Conservation (phyloP, 208 protist genomes). For the Trypanosoma vivax region DNA sequence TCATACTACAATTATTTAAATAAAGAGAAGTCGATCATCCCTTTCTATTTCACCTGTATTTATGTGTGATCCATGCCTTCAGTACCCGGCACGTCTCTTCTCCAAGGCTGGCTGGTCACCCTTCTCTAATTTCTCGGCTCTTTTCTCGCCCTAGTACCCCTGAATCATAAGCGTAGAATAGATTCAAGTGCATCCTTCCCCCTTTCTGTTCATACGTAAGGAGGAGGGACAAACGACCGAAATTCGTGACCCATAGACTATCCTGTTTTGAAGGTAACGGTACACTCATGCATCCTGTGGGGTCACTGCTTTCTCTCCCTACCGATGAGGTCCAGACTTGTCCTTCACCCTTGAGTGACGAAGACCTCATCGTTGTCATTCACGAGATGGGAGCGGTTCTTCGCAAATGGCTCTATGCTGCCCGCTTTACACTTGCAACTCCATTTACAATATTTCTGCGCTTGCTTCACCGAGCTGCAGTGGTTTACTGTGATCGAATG, state of each 20-base stretch:
- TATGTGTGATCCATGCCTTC: too few relatives aligned
- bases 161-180: too few relatives aligned
- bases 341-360: conserved; percentile 15
- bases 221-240: background rate
- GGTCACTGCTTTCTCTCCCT: conserved; percentile 36
- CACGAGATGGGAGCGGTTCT: conserved; percentile 43
- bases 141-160: too few relatives aligned
- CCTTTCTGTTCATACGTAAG: too few relatives aligned
- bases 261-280: too few relatives aligned
- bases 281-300: conserved; percentile 31
- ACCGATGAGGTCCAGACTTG: conserved; percentile 34
- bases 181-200: too few relatives aligned
- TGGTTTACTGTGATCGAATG: conserved; percentile 23
- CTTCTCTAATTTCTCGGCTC: too few relatives aligned
- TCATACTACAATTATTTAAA: too few relatives aligned
- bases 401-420: conserved; percentile 61
- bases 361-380: conserved; percentile 33
- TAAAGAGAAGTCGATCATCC: too few relatives aligned
- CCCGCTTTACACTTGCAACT: conserved; percentile 27
- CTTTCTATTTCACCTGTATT: too few relatives aligned
- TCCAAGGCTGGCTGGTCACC: too few relatives aligned
- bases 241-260: conserved; percentile 7
- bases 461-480: conserved; percentile 29
- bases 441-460: conserved; percentile 53
- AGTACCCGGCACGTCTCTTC: too few relatives aligned